These are phyloP conservation scores for Phytophthora tentaculata DNA, from an alignment of 352 stramenopile genomes.

Conservation along the genomic window DNA sequence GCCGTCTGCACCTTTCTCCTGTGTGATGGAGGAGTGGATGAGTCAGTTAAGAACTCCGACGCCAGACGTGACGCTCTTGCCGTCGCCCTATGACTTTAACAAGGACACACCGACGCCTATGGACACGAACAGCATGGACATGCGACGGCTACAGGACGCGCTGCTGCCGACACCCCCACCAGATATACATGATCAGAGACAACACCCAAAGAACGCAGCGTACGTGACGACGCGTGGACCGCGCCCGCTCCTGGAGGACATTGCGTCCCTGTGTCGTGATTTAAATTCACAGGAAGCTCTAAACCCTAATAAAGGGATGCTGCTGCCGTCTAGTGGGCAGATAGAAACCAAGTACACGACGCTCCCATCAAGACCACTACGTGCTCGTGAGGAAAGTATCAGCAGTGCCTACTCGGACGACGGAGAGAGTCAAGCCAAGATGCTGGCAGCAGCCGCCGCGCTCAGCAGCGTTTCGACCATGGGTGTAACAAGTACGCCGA, in stretches of 20 bases:
- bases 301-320: slow-evolving; percentile 30
- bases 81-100: slow-evolving; percentile 83
- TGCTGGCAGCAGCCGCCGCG: slow-evolving; percentile 31
- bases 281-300: slow-evolving; percentile 73
- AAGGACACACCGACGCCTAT: slow-evolving; percentile 77
- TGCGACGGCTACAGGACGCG: slow-evolving; percentile 77
- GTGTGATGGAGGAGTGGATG: slow-evolving; percentile 86
- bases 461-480: slow-evolving; percentile 42
- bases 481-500: slow-evolving; percentile 17
- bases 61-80: slow-evolving; percentile 78
- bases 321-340: slow-evolving; percentile 32
- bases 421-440: slow-evolving; percentile 37
- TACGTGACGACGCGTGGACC: slow-evolving; percentile 58
- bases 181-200: slow-evolving; percentile 61
- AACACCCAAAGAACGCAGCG: slow-evolving; percentile 66
- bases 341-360: slow-evolving; percentile 36
- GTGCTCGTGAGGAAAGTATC: slow-evolving; percentile 40
- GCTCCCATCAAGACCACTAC: slow-evolving; percentile 28
- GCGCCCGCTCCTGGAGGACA: slow-evolving; percentile 75
- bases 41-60: slow-evolving; percentile 78
- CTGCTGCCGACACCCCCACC: slow-evolving; percentile 74
- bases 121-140: slow-evolving; percentile 67
- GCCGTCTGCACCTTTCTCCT: slow-evolving; percentile 64
- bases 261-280: slow-evolving; percentile 79
- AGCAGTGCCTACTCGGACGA: slow-evolving; percentile 39